Percentiles rank a stretch among this genome's conserved stretches.
Conservation (phyloP, 805 yeast species). For the Candida easanensis region DNA sequence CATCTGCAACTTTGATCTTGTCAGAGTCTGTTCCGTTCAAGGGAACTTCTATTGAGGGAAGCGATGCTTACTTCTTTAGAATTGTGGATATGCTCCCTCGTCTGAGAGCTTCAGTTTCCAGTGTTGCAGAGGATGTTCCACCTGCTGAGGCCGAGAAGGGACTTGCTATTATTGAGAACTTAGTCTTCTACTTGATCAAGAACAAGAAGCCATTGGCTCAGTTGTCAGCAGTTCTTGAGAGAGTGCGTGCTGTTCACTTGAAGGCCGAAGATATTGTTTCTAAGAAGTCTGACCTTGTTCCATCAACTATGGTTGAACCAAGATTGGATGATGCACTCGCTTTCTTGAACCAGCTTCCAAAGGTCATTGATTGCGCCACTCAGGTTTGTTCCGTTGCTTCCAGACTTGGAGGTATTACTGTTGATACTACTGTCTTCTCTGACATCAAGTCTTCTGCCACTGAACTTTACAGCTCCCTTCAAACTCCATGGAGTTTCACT, state of each 20-base stretch:
- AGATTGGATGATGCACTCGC: slow-evolving; percentile 13
- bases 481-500: slow-evolving; percentile 19
- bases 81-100: slow-evolving; percentile 79
- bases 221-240: slow-evolving; percentile 21
- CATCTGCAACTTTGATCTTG: slow-evolving; percentile 60
- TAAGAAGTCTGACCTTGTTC: slow-evolving; percentile 18
- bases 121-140: slow-evolving; percentile 72
- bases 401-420: slow-evolving; percentile 11
- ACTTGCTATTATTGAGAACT: slow-evolving; percentile 70
- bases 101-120: slow-evolving; percentile 60
- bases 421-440: slow-evolving; percentile 22
- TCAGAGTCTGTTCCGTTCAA: slow-evolving; percentile 49
- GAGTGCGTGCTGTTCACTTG: slow-evolving; percentile 20
- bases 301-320: slow-evolving; percentile 15
- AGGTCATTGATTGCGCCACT: slow-evolving; percentile 31
- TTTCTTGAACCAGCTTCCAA: slow-evolving; percentile 33
- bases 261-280: slow-evolving; percentile 24
- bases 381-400: slow-evolving; percentile 21
- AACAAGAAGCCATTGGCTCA: slow-evolving; percentile 46
- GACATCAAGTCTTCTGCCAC: slow-evolving; percentile 10
- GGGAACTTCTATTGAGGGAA: slow-evolving; percentile 38
- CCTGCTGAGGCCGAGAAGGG: slow-evolving; percentile 71
- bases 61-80: slow-evolving; percentile 58
- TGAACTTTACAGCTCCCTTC: slow-evolving; percentile 15
- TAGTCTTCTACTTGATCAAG: slow-evolving; percentile 55